Conservation (phyloP, 306 rosid genomes). For the Quercus berberidifolia region DNA sequence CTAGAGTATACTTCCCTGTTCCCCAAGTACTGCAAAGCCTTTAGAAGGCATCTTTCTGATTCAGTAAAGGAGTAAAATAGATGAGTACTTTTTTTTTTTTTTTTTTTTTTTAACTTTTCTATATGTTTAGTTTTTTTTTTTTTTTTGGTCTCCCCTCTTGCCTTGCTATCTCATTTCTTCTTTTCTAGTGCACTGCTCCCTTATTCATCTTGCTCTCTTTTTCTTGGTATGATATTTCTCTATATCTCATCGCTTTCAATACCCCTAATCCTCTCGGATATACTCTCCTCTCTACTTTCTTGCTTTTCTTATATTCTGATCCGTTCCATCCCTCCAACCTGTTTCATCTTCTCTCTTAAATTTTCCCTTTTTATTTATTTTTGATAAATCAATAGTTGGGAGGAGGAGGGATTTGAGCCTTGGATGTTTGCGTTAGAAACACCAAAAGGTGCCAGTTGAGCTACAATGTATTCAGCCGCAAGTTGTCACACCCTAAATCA, state of each 20-base stretch:
- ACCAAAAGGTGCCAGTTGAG: accelerated
- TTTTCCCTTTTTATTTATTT: too few species aligned
- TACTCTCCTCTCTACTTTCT: not conserved
- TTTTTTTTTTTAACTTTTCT: not conserved
- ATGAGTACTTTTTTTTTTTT: not conserved
- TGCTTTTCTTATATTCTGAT: not conserved
- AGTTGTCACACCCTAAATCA: not conserved
- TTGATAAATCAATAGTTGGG: too few species aligned
- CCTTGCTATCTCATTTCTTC: not conserved
- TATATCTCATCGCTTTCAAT: not conserved
- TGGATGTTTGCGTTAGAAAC: too few species aligned
- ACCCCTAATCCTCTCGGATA: not conserved
- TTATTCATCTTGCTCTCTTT: not conserved
- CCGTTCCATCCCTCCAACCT: not conserved
- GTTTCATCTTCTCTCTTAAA: not conserved
- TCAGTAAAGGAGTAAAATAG: not conserved
- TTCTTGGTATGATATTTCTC: not conserved
- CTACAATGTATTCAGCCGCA: not conserved
- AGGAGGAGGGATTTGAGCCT: too few species aligned
- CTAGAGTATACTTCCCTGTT: not conserved
- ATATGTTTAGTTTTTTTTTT: not conserved
- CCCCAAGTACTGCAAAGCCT: not conserved
- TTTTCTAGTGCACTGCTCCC: not conserved
- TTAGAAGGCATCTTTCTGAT: not conserved
- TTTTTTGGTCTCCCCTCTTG: not conserved